Evolutionary conservation across 2,329 filamentous ascomycete species (phyloP), one percentile per base, ranked within the genome.

Genomic region (Atkinsonella hypoxylon): DNA sequence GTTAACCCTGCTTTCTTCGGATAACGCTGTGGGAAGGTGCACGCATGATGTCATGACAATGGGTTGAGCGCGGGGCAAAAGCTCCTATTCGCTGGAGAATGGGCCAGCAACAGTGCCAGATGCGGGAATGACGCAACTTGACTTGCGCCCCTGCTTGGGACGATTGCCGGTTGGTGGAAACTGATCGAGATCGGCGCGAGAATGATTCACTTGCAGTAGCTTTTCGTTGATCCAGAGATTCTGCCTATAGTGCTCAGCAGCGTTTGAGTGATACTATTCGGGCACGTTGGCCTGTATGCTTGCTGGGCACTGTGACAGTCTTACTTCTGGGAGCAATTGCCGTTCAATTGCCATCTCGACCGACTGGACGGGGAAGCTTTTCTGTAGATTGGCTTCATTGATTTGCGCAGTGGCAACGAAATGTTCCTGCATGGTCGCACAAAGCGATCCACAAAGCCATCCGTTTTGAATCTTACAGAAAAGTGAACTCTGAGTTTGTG

Each of bases 41-140:
- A 45, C 40, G 45, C 31, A 51, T 53, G 51, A 50, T 50, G 49
- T 48, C 50, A 53, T 53, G 47, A 52, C 52, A 48, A 44, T 47
- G 31, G 49, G n/a, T 50, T 32, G 47, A 36, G 39, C 18, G 38
- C 46, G 53, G 53, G 53, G 51, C 51, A 54, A 48, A 50, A 45
- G 48, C 46, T 54, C 53, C 53, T 18, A 47, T 52, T 51, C 38
- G 48, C 34, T 31, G 41, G 31, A 41, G 3, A 3, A 13, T 15
- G 8, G 31, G 9, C 38, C 15, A 36, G 34, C 39, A 40, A 18
- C 13, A 15, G 46, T 48, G 43, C 13, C 34, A 31, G 31, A 36
- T 13, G 44, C 5, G 26, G 15, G 45, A 38, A 51, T 51, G 50
- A 48, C 41, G 41, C 41, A 41, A 17, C n/a, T 41, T 43, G 42